These are phyloP conservation scores for Cydonia oblonga DNA, from an alignment of 331 rosid genomes.

Conservation along the genomic window DNA sequence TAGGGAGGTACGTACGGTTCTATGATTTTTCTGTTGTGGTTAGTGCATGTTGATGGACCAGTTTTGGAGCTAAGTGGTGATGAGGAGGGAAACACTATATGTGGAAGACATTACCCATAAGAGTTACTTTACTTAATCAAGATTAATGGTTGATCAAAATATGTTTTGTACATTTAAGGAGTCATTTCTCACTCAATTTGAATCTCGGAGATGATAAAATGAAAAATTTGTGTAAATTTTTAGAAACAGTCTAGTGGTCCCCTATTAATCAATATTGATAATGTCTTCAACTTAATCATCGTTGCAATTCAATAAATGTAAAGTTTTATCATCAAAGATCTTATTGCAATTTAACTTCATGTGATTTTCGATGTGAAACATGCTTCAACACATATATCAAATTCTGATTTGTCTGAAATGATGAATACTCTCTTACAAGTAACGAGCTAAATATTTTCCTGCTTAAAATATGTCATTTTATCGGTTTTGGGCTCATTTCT, in stretches of 20 bases:
- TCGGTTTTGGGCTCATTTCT: background rate
- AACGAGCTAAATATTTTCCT: too few relatives aligned
- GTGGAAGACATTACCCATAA: constrained; percentile 10
- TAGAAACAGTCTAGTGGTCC: background rate
- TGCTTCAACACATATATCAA: background rate
- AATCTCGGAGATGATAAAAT: too few relatives aligned
- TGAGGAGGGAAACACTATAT: background rate
- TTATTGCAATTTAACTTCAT: background rate
- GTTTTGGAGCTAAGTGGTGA: background rate
- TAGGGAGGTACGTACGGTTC: background rate
- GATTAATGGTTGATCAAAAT: background rate
- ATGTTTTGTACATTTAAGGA: background rate
- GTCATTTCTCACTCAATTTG: background rate
- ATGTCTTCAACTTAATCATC: background rate
- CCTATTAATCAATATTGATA: too few relatives aligned
- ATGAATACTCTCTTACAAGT: background rate
- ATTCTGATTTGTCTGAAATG: background rate
- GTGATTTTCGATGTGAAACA: background rate
- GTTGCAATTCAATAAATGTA: background rate
- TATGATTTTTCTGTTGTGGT: background rate
- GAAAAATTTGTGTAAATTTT: background rate
- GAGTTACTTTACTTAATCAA: background rate
- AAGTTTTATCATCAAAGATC: background rate
- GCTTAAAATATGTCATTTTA: background rate
- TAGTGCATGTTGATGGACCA: background rate